These are phyloP conservation scores for Aspergillus indologenus DNA, from an alignment of 495 filamentous ascomycete species.

Conservation along the genomic window DNA sequence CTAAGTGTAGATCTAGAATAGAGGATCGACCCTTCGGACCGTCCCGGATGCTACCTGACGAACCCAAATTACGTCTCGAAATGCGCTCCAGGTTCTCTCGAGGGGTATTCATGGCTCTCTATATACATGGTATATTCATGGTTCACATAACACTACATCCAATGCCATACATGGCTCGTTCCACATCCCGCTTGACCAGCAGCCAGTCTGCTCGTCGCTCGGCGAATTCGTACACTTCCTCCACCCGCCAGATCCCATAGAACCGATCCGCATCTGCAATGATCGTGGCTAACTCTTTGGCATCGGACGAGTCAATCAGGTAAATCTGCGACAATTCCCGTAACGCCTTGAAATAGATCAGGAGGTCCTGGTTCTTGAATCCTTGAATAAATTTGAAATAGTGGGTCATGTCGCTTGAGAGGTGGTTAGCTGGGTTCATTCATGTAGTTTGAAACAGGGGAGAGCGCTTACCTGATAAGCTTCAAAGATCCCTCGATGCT, in stretches of 20 bases:
- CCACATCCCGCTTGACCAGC: constrained; percentile 77
- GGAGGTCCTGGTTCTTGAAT: constrained; percentile 75
- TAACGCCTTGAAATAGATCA: constrained; percentile 87
- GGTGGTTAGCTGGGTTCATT: constrained; percentile 10
- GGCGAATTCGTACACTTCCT: constrained; percentile 97
- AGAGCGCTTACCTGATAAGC: constrained; percentile 67
- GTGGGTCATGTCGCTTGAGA: constrained; percentile 82
- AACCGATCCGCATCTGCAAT: constrained; percentile 92
- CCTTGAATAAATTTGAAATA: constrained; percentile 82
- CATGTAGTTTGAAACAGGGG: not conserved
- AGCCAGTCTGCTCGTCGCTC: constrained; percentile 95
- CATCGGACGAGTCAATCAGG: constrained; percentile 79
- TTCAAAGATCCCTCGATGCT: constrained; percentile 86
- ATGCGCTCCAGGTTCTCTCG: not conserved
- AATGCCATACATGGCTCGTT: constrained; percentile 96
- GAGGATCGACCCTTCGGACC: not conserved
- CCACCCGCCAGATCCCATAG: constrained; percentile 84
- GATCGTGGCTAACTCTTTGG: constrained; percentile 91
- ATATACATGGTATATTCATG: constrained; percentile 21
- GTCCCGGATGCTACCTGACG: not conserved
- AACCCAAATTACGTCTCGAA: not conserved
- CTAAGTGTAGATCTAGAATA: not conserved
- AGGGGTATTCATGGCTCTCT: constrained; percentile 16
- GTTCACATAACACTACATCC: constrained; percentile 82
- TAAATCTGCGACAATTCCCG: constrained; percentile 94